A percentile compares a stretch with the other conserved stretches of the same genome.
Conservation (phyloP, 2,329 filamentous ascomycete species). For the Aspergillus unguis region DNA sequence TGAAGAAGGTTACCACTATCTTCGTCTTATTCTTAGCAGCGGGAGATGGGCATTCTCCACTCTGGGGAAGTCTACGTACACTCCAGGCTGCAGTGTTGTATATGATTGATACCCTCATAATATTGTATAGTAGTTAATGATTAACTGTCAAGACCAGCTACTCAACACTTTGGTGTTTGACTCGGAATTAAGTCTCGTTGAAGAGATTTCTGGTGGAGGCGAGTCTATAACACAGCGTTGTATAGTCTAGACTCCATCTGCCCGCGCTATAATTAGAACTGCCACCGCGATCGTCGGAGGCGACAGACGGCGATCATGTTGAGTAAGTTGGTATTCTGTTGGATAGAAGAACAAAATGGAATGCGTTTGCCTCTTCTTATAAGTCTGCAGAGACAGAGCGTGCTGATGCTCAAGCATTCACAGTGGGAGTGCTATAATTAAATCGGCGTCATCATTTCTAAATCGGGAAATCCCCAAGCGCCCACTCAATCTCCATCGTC, state of each 20-base stretch:
- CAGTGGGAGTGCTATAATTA: background rate
- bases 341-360: background rate
- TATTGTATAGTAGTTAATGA: no score
- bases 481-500: background rate
- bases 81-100: no score
- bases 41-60: no score
- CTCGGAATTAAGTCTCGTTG: background rate
- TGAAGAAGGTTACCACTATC: no score
- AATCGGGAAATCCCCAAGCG: constrained; percentile 2
- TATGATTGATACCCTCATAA: no score
- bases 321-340: background rate
- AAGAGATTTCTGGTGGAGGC: background rate
- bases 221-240: background rate
- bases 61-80: no score
- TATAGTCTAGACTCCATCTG: background rate
- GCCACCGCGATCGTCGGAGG: background rate
- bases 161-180: no score
- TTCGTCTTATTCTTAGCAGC: no score
- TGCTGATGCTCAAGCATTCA: background rate
- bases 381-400: no score
- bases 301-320: background rate
- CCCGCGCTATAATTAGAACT: constrained; percentile 4
- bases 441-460: constrained; percentile 3
- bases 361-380: background rate
- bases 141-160: no score